phyloP scores from a whole-genome alignment of 768 basidiomycete species.

The Lactarius tabidus region DNA sequence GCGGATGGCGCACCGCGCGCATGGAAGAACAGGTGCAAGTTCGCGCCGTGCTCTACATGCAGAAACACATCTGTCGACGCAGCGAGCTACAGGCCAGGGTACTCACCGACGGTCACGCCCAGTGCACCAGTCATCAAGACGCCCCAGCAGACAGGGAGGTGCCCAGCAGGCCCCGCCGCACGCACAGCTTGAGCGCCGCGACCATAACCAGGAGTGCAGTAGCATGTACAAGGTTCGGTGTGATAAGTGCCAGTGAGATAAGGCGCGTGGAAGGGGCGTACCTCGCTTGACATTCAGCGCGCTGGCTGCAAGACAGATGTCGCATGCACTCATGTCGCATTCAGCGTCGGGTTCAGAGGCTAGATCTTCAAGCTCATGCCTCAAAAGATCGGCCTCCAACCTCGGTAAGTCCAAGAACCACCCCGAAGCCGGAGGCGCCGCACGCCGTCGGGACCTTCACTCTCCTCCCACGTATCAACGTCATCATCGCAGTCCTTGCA shows the following conservation, averaged over 20 bases:
- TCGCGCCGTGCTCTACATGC: no score
- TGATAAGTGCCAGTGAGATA: background rate
- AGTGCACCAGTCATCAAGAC: slow-evolving; percentile 75
- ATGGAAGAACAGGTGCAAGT: no score
- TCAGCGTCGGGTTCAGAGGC: background rate
- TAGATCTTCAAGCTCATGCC: background rate
- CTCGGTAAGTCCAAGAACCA: no score
- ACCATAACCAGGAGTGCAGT: slow-evolving; percentile 37
- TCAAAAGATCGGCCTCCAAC: no score
- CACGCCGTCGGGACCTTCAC: slow-evolving; percentile 32
- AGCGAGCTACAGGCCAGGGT: no score
- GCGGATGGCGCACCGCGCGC: slow-evolving; percentile 87
- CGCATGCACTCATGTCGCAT: background rate
- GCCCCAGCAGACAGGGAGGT: slow-evolving; percentile 91
- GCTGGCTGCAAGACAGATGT: slow-evolving; percentile 2
- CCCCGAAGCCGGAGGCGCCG: slow-evolving; percentile 9
- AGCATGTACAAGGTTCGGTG: background rate
- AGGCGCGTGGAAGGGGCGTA: background rate
- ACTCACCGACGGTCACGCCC: slow-evolving; percentile 63
- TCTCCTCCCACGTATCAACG: slow-evolving; percentile 34
- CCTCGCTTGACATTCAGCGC: slow-evolving; percentile 11
- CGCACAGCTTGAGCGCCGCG: slow-evolving; percentile 64
- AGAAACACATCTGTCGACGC: no score
- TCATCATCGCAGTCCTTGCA: no score
- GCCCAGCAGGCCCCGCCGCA: slow-evolving; percentile 68